Evolutionary conservation across 768 basidiomycete species (phyloP), one percentile per base, ranked within the genome.

Genomic region (Suillus clintonianus): DNA sequence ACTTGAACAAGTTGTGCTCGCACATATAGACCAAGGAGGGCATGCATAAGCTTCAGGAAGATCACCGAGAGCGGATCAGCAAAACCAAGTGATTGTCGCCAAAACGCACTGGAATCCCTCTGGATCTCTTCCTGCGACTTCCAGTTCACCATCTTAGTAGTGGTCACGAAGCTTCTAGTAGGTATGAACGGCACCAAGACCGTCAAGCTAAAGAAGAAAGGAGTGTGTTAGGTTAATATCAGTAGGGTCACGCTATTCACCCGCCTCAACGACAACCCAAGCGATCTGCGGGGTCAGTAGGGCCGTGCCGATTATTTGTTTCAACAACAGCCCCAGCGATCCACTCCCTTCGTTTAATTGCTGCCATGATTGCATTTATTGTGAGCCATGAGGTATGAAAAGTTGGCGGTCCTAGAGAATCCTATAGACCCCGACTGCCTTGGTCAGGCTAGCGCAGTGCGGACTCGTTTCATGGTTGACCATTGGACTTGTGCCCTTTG

Each of bases 21-120:
- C 81, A 78, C 72, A 70, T 82, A 83, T 41, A 82, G 74, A 14
- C 82, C 81, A 50, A 81, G 69, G 45, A 83, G 67, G 17, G 70
- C 69, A 63, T 82, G 81, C 68, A 81, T 78, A 62, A 83, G 65
- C 61, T 76, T 76, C 54, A 71, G 68, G 64, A 82, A 83, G 39
- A 75, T 70, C 57, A 70, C 82, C 81, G 67, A 9, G 48, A 41
- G 50, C 58, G 45, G 54, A 43, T 65, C 11, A 45, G 61, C 27
- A 10, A 17, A 54, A 19, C 27, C 39, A 13, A 47, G 63, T 30
- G 27, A 22, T 62, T 58, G 32, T 32, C n/a, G 36, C 22, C 17
- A 34, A 24, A 10, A 65, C 79, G 54, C 51, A 81, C 81, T 63
- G 10, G 71, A 65, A 64, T 82, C 80, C n/a, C 64, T 71, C 30